Base-by-base conservation (phyloP, 805 yeast genomes). In the Jamesozyma piceae region DNA sequence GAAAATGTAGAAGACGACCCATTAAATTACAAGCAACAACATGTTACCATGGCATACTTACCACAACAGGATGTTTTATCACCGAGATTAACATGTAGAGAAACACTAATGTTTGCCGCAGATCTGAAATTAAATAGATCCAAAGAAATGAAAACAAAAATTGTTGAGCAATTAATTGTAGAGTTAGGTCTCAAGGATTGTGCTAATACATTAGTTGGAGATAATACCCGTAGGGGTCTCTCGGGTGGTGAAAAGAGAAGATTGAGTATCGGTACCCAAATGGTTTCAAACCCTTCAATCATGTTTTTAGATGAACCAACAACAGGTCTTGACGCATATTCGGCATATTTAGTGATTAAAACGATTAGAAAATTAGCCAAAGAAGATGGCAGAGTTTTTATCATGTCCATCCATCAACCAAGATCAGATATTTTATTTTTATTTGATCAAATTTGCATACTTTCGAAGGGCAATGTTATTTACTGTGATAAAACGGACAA, bases 201-300 rank as follows among this genome's bases (percentile, higher is more conserved):
- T 41, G 73, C 73, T 10, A 68, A 80, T 48, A 78, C 82, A 1
- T 48, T 67, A 3, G 80, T 84, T 1, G 80, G 79, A 17, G 76
- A 75, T 45, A 64, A 66, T 3, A 72, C 71, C 42, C 72, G 72
- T 44, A 65, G 71, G 11, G 86, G 83, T 21, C 63, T 86, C 4
- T 82, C 90, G 3, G 95, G 95, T 14, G 95, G 95, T 27, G 95
- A 86, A 55, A 81, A 79, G 53, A 61, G 95, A 53, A 63, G 95
- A 45, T 70, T 83, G 3, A 80, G 89, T 36, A 73, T 86, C 30
- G 95, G 86, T 0, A 74, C 85, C 15, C 95, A 86, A 57, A 64
- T 86, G 55, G 67, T 86, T 38, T 74, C 83, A 5, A 82, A 78
- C 49, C 95, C 95, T 0, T 76, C 88, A 0, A 65, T 86, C 2